These are phyloP conservation scores for Pichia norvegensis DNA, from an alignment of 1,139 yeast genomes.

Conservation along the genomic window DNA sequence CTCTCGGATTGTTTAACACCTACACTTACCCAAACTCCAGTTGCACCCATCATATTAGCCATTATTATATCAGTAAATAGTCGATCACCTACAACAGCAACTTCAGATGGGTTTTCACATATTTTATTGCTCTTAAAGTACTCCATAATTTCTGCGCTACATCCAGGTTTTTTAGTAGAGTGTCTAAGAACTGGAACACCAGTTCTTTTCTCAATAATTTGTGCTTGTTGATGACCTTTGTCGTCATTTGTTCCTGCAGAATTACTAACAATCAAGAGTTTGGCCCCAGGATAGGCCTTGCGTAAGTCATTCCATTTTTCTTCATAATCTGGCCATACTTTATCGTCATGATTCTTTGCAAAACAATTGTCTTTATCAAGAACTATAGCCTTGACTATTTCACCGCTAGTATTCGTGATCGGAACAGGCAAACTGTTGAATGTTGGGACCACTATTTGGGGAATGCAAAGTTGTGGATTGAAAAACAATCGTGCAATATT, in stretches of 20 bases:
- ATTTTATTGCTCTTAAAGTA: conserved; percentile 47
- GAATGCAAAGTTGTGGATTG: conserved; percentile 64
- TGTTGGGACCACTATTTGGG: conserved; percentile 53
- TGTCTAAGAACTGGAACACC: conserved; percentile 79
- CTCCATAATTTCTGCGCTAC: conserved; percentile 59
- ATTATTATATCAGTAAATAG: conserved; percentile 83
- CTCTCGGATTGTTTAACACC: conserved; percentile 60
- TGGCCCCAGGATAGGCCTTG: conserved; percentile 53
- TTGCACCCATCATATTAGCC: conserved; percentile 91
- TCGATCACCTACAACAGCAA: conserved; percentile 85
- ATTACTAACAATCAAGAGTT: conserved; percentile 75
- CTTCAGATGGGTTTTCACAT: conserved; percentile 46
- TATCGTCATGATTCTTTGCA: conserved; percentile 74
- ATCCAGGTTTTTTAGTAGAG: conserved; percentile 82
- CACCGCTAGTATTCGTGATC: conserved; percentile 25
- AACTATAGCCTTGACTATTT: conserved; percentile 64
- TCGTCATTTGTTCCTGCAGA: conserved; percentile 91
- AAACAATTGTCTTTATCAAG: conserved; percentile 94
- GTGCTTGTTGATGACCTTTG: conserved; percentile 49
- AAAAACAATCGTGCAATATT: conserved; percentile 53
- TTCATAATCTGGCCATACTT: conserved; percentile 70
- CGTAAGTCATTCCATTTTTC: conserved; percentile 53
- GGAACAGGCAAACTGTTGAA: conserved; percentile 56
- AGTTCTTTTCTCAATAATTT: conserved; percentile 51
- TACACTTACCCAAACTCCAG: conserved; percentile 73